A percentile compares a stretch with the other conserved stretches of the same genome.
These are phyloP conservation scores for Pichia ethanolica DNA, from an alignment of 805 yeast species.

Conservation along the genomic window DNA sequence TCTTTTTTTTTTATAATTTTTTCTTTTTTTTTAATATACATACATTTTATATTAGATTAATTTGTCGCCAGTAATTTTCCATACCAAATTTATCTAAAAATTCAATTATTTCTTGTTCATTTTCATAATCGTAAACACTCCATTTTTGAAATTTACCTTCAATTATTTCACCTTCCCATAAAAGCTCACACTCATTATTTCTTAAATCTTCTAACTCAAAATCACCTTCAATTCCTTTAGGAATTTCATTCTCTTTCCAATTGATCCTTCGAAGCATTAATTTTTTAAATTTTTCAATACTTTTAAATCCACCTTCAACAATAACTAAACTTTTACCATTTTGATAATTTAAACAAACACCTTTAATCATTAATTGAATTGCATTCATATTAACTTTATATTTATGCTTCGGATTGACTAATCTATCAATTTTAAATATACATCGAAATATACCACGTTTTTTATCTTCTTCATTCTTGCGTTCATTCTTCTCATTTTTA, in stretches of 20 bases:
- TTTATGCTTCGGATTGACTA: slow-evolving; percentile 58
- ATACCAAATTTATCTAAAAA: slow-evolving; percentile 42
- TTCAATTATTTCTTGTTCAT: slow-evolving; percentile 43
- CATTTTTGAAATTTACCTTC: slow-evolving; percentile 55
- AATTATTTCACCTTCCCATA: slow-evolving; percentile 68
- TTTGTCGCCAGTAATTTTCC: slow-evolving; percentile 47
- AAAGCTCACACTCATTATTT: slow-evolving; percentile 37
- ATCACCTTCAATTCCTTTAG: slow-evolving; percentile 21
- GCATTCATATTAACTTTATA: slow-evolving; percentile 79
- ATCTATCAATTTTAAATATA: slow-evolving; percentile 49
- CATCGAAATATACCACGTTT: slow-evolving; percentile 43
- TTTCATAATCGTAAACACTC: slow-evolving; percentile 51
- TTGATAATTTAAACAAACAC: slow-evolving; percentile 47
- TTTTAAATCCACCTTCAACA: slow-evolving; percentile 66
- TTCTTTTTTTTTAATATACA: no score
- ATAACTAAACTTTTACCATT: slow-evolving; percentile 49
- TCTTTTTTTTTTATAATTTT: no score
- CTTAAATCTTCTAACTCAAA: slow-evolving; percentile 31
- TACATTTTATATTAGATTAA: background rate
- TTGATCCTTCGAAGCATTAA: slow-evolving; percentile 54
- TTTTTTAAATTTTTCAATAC: slow-evolving; percentile 54
- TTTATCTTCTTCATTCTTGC: slow-evolving; percentile 30
- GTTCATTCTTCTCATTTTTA: slow-evolving; percentile 39
- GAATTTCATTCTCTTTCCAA: slow-evolving; percentile 51
- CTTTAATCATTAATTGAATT: slow-evolving; percentile 58